A percentile compares a stretch with the other conserved stretches of the same genome.
Conservation (phyloP, 495 filamentous ascomycete species). For the Neohortaea acidophila region DNA sequence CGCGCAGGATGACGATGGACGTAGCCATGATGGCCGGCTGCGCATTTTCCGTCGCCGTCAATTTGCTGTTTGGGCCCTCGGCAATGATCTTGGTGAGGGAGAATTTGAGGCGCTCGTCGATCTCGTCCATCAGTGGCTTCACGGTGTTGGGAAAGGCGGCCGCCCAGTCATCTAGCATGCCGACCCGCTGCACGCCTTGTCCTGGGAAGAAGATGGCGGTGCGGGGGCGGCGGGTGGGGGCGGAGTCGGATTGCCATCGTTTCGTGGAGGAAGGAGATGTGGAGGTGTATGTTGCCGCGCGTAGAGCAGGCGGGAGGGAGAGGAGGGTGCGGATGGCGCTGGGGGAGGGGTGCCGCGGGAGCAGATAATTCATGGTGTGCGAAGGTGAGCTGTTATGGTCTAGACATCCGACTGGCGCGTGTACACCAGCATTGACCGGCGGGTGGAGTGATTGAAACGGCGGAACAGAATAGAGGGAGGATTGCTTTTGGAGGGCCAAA, state of each 20-base stretch:
- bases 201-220: conserved; percentile 33
- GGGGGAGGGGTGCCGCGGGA: too few species aligned
- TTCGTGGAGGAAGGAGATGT: not conserved
- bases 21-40: conserved; percentile 95
- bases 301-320: conserved; percentile 8
- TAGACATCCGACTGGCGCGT: too few species aligned
- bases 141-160: conserved; percentile 67
- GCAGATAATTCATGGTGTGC: too few species aligned
- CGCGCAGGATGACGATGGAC: conserved; percentile 74
- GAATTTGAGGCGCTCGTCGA: conserved; percentile 58
- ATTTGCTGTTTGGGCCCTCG: conserved; percentile 53
- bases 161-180: conserved; percentile 73
- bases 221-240: conserved; percentile 21
- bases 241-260: conserved; percentile 10
- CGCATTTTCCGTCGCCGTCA: conserved; percentile 73
- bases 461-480: too few species aligned
- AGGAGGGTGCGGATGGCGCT: not conserved
- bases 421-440: too few species aligned
- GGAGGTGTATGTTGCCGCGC: conserved; percentile 4
- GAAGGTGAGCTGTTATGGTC: too few species aligned
- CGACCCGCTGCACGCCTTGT: conserved; percentile 67
- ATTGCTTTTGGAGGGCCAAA: too few species aligned
- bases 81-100: conserved; percentile 62
- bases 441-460: too few species aligned
- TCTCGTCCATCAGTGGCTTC: conserved; percentile 57